Percentiles rank a stretch among this genome's conserved stretches.
Conservation (phyloP, 2,329 filamentous ascomycete species). For the Claviceps humidiphila region DNA sequence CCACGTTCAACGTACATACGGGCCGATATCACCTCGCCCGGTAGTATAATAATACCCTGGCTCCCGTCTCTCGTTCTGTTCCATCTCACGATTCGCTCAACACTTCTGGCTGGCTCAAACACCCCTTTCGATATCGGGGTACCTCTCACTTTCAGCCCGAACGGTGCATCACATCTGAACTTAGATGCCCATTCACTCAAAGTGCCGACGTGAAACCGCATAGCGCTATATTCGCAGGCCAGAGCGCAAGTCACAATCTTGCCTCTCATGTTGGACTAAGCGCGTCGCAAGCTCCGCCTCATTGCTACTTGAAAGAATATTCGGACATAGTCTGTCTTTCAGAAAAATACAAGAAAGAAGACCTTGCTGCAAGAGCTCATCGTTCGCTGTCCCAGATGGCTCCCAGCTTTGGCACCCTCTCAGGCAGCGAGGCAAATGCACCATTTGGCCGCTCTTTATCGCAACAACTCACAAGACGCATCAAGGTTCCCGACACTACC, state of each 20-base stretch:
- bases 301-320: neutral
- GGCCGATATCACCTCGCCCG: constrained; percentile 12
- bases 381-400: constrained; percentile 25
- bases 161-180: neutral
- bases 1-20: constrained; percentile 6
- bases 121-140: neutral
- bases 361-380: neutral
- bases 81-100: neutral
- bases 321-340: neutral
- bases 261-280: constrained; percentile 1
- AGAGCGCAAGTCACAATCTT: neutral
- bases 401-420: constrained; percentile 17
- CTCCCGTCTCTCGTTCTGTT: neutral
- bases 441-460: constrained; percentile 22
- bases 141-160: neutral
- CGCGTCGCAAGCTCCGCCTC: neutral
- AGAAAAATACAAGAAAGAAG: too few relatives aligned
- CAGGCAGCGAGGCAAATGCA: constrained; percentile 18
- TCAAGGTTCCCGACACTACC: constrained; percentile 45
- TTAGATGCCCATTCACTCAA: neutral
- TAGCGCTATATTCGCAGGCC: neutral
- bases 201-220: neutral
- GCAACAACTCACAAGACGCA: constrained; percentile 36
- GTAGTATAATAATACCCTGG: constrained; percentile 4
- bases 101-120: neutral